Percentiles rank a stretch among this genome's conserved stretches.
Conservation (phyloP, 768 basidiomycete species). For the Mycena belliarum region DNA sequence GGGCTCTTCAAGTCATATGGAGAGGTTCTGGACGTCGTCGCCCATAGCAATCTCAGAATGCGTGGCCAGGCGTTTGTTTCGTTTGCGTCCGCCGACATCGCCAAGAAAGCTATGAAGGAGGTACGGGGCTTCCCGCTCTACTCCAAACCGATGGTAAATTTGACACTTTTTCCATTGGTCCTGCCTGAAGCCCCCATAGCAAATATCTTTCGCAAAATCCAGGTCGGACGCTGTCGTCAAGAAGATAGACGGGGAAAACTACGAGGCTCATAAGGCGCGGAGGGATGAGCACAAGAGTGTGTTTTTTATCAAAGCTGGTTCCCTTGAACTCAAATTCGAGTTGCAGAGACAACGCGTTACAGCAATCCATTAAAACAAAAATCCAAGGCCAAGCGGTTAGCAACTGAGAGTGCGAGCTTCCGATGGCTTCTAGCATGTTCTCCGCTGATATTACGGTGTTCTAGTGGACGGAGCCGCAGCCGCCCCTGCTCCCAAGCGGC, state of each 20-base stretch:
- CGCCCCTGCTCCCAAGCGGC: slow-evolving; percentile 69
- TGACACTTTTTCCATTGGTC: slow-evolving; percentile 21
- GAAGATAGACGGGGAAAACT: slow-evolving; percentile 61
- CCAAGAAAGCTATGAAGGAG: slow-evolving; percentile 88
- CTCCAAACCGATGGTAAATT: slow-evolving; percentile 87
- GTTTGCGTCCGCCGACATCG: slow-evolving; percentile 80
- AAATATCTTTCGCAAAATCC: slow-evolving; percentile 91
- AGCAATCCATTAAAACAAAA: slow-evolving; percentile 91
- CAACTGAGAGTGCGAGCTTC: slow-evolving; percentile 66
- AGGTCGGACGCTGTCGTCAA: slow-evolving; percentile 90
- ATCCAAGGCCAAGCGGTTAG: slow-evolving; percentile 76
- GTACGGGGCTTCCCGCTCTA: slow-evolving; percentile 94
- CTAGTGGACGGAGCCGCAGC: slow-evolving; percentile 71
- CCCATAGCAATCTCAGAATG: slow-evolving; percentile 94
- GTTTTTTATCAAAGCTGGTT: slow-evolving; percentile 26
- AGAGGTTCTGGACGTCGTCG: slow-evolving; percentile 91
- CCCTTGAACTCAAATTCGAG: slow-evolving; percentile 1
- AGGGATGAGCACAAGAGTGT: slow-evolving; percentile 86
- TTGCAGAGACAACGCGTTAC: slow-evolving; percentile 74
- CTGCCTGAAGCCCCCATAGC: slow-evolving; percentile 46
- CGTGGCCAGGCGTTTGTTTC: slow-evolving; percentile 98
- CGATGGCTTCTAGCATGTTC: slow-evolving; percentile 9
- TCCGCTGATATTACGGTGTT: slow-evolving; percentile 12
- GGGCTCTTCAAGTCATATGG: slow-evolving; percentile 94
- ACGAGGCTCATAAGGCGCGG: slow-evolving; percentile 73